Evolutionary conservation across 106 monocot species (phyloP).

Genomic region (Allium sativum): DNA sequence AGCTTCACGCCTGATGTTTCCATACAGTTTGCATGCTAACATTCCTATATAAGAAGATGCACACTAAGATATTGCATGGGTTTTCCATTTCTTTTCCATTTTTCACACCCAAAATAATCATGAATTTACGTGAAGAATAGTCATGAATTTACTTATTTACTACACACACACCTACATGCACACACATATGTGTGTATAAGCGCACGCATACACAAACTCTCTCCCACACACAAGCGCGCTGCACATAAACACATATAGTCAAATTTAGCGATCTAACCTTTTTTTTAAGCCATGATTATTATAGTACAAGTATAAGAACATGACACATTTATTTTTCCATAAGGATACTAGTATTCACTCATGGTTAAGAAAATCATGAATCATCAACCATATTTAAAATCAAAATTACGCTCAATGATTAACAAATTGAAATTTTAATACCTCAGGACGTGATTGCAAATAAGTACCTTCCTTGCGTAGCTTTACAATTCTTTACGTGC

Average conservation of each 20-base stretch:
- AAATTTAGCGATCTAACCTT: too few relatives aligned
- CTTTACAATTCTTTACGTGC: constrained; percentile 48
- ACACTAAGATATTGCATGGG: too few relatives aligned
- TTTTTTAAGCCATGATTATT: background rate
- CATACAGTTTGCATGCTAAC: constrained; percentile 64
- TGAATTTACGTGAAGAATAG: background rate
- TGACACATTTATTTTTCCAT: background rate
- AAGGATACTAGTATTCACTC: background rate
- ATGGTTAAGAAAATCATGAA: background rate
- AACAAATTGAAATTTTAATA: constrained; percentile 7
- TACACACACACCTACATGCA: too few relatives aligned
- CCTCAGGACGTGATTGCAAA: constrained; percentile 70
- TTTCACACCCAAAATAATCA: background rate
- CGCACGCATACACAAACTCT: background rate
- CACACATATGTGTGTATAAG: too few relatives aligned
- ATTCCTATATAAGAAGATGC: constrained; percentile 25
- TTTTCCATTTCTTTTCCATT: too few relatives aligned
- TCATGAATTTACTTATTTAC: too few relatives aligned
- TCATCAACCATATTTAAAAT: background rate
- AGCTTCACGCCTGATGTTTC: constrained; percentile 58
- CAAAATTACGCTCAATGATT: background rate
- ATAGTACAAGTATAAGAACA: background rate
- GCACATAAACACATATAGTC: too few relatives aligned
- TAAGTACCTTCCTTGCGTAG: constrained; percentile 47
- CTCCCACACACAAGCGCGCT: background rate